Base-by-base conservation (phyloP, 2,329 filamentous ascomycete species). In the Botryotinia convoluta region DNA sequence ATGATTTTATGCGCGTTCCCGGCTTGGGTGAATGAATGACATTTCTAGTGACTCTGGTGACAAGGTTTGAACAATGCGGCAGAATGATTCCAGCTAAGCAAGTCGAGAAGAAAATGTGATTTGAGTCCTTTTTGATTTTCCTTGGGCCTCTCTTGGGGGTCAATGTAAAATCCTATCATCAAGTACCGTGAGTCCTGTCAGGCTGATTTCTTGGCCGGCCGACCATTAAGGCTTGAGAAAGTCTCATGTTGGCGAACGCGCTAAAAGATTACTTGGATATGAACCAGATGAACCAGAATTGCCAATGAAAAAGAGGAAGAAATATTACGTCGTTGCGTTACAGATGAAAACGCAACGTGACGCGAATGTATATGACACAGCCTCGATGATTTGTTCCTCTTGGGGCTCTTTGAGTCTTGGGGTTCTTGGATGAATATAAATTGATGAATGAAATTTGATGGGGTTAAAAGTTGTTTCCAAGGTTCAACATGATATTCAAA, bases 181-280 rank as follows among this genome's bases (percentile, higher is more conserved):
- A 69, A 63, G 72, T 57, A 59, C 65, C 72, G 70, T 69, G 68
- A 60, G 68, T 73, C 64, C 61, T 62, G 18, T 68, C 59, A 68
- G 62, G 62, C 51, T 60, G 39, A 67, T 48, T 68, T 29, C 51
- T 48, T 42, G 71, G 51, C 62, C 62, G 71, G 39, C 26, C 48
- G 26, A 45, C 71, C 14, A 57, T 67, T 22, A 61, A 45, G 67
- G 67, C 51, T 61, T 20, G 22, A 18, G 4, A 44, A 29, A 61
- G 74, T 75, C 73, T 75, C 74, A 76, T 65, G 64, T 72, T 64
- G 70, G 69, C 61, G 73, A 74, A 71, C 70, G 74, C 74, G 74
- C 73, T 70, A 75, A 61, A 73, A 37, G 68, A 59, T n/a, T 74
- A 61, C 74, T 62, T 76, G 74, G 72, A 64, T 75, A 57, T 54